Evolutionary conservation across 371 early-diverging fungal species (phyloP), one percentile per base, ranked within the genome.

Genomic region (Dinochytrium kinnereticum): DNA sequence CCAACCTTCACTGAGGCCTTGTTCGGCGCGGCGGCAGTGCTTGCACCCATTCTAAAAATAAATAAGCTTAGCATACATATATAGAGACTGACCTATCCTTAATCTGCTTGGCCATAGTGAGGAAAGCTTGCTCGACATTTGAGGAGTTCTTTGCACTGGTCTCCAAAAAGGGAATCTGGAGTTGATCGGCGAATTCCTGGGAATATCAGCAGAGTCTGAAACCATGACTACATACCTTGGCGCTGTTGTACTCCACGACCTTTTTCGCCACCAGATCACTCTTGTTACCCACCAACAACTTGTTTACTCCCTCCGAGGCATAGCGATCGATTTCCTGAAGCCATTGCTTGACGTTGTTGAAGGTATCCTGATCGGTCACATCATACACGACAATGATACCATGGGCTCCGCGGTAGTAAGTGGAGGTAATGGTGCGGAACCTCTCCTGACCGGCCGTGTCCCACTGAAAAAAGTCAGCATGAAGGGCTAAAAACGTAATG

Each of bases 401-500:
- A 94, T 99, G 97, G 30, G 99, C 99, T 73, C 98, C 98, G 78
- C 99, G 95, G 84, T 99, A 98, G 88, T 99, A 99, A 34, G 94
- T 92, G 13, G 97, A 96, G 10, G 99, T 99, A 80, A 99, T 99
- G 71, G 99, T 98, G 76, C 99, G 94, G 93, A 99, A 99, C 66
- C 99, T 93, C 83, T 99, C 99, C 89, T 99, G 99, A 44, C 99
- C 99, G 36, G 99, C 99, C 17, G 97, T 98, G 86, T 98, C 98
- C 98, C 98, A 98, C 82, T 83, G 64, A 24, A 64, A 67, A 19
- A 53, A 57, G 39, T 39, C 7, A 55, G 40, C 37, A 19, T 7
- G 36, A 24, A 5, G 15, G 65, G 34, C 19, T 24, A n/a, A n/a
- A 3, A 39, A 69, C 10, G 71, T 44, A 28, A 71, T 10, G 57